phyloP scores from a whole-genome alignment of 2,329 filamentous ascomycete genomes.

The Microcera coccophila region DNA sequence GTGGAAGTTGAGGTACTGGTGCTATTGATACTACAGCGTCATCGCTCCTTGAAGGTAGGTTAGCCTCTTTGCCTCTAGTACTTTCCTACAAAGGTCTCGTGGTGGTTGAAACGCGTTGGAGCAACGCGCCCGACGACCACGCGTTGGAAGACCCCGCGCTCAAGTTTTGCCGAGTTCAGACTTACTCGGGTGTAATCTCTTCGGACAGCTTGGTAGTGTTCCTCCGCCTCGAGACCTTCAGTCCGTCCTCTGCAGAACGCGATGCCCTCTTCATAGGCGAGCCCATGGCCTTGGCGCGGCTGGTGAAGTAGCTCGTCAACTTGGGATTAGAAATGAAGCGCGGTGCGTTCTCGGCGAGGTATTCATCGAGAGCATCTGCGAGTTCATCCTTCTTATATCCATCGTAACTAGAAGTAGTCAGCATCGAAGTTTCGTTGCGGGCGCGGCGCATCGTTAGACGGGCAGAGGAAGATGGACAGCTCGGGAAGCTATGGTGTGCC shows the following conservation, averaged over 20 bases:
- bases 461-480: not conserved
- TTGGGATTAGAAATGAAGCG: constrained; percentile 59
- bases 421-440: not conserved
- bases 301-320: constrained; percentile 73
- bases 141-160: no score
- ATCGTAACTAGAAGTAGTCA: constrained; percentile 54
- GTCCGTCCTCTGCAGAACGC: constrained; percentile 33
- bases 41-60: constrained; percentile 1
- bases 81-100: not conserved
- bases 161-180: constrained; percentile 11
- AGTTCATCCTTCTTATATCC: constrained; percentile 75
- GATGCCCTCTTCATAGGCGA: constrained; percentile 60
- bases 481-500: no score
- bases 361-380: constrained; percentile 68
- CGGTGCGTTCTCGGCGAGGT: constrained; percentile 65
- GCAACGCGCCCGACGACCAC: constrained; percentile 9
- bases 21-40: not conserved
- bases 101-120: not conserved
- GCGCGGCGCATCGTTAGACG: not conserved
- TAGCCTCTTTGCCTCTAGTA: not conserved
- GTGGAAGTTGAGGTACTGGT: no score
- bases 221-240: constrained; percentile 47
- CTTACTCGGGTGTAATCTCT: constrained; percentile 46
- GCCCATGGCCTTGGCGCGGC: constrained; percentile 54
- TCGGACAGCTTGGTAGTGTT: constrained; percentile 42